Evolutionary conservation across 129 eudicot species (phyloP).

Genomic region (Tagetes erecta): DNA sequence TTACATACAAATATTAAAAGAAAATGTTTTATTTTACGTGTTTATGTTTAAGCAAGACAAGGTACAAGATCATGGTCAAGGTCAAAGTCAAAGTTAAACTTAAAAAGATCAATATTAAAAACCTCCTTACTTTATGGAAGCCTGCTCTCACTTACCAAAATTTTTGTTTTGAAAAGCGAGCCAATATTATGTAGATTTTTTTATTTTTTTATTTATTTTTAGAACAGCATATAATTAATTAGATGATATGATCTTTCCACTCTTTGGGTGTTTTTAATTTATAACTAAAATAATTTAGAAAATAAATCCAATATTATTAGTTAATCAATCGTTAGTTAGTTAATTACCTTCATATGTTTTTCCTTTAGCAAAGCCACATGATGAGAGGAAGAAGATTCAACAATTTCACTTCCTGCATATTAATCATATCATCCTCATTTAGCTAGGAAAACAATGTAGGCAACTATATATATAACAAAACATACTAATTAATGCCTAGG

Average conservation of each 20-base stretch:
- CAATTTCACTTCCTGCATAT: slow-evolving; percentile 41
- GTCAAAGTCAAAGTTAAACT: neutral
- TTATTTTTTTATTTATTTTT: too few relatives aligned
- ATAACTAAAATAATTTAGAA: neutral
- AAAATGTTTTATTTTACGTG: neutral
- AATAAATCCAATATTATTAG: neutral
- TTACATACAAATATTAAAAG: neutral
- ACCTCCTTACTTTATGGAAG: slow-evolving; percentile 14
- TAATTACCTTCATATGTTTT: slow-evolving; percentile 28
- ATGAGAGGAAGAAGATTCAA: slow-evolving; percentile 33
- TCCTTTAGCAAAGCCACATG: slow-evolving; percentile 38
- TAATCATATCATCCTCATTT: slow-evolving; percentile 6
- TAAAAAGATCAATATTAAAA: neutral
- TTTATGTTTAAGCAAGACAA: neutral
- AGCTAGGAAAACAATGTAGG: neutral
- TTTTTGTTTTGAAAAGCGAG: slow-evolving; percentile 7
- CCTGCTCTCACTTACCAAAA: neutral
- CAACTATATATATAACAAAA: neutral
- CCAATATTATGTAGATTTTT: neutral
- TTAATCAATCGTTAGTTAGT: neutral
- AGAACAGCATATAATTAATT: neutral
- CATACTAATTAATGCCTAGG: neutral
- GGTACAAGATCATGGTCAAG: slow-evolving; percentile 8
- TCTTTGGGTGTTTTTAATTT: neutral
- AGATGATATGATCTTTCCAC: neutral